Evolutionary conservation across 2,329 filamentous ascomycete species (phyloP), one percentile per base, ranked within the genome.

Genomic region (Xylariaceae sp.): DNA sequence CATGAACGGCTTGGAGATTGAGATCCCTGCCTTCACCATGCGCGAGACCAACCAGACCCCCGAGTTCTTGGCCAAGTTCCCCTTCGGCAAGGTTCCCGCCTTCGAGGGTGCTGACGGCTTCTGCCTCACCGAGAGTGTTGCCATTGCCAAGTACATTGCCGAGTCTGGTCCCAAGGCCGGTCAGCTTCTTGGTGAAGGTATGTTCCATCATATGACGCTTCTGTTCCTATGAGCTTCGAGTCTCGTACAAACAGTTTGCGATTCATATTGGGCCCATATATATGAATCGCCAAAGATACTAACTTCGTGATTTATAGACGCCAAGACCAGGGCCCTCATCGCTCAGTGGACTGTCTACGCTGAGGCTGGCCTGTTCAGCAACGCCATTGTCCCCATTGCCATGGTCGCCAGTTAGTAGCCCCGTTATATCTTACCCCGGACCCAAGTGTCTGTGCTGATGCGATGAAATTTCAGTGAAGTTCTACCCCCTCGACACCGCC

Each of bases 31-130:
- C n/a, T 81, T 79, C 69, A 60, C 70, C 48, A 73, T 78, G 64
- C 68, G 71, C 57, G 68, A 72, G 52, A 75, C 74, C 61, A 82
- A 80, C 72, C 67, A 68, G 50, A 72, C 70, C n/a, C 71, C 75
- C 2, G 77, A 78, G 2, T 82, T 76, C 71, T 68, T 78, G 10
- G 61, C 75, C 70, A 81, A 82, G 65, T 82, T 81, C 70, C 78
- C 80, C 9, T 66, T 79, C 45, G 80, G 79, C 66, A 82, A 81
- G 66, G 76, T 82, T 7, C 80, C 80, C 8, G 74, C 74, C 49
- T 76, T 82, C 56, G 77, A 79, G 65, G 73, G 72, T 35, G 71
- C 77, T 18, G 77, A 81, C 63, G 79, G 79, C 51, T 75, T 80
- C 66, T 69, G 64, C 63, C 55, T 82, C 30, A 66, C 74, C 60